Percentiles rank a stretch among this genome's conserved stretches.
Conservation (phyloP, 495 filamentous ascomycete species). For the Margaritispora aquatica region DNA sequence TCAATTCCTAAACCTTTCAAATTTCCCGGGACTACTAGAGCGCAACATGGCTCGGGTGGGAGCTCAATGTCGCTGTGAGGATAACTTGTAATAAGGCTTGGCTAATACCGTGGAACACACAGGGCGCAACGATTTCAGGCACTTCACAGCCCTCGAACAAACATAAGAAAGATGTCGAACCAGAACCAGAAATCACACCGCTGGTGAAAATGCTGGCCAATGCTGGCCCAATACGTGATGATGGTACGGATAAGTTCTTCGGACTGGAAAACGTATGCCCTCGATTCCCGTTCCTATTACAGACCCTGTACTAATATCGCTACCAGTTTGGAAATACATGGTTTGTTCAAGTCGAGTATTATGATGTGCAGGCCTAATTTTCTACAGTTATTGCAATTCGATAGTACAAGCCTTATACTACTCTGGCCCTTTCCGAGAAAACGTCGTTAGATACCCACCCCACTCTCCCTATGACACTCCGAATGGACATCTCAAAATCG, state of each 20-base stretch:
- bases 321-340: slow-evolving; percentile 92
- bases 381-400: slow-evolving; percentile 85
- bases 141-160: slow-evolving; percentile 13
- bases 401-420: slow-evolving; percentile 96
- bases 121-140: slow-evolving; percentile 21
- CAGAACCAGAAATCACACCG: slow-evolving; percentile 62
- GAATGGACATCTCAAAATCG: slow-evolving; percentile 36
- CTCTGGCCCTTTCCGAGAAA: slow-evolving; percentile 89
- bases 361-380: background rate
- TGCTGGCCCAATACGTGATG: slow-evolving; percentile 67
- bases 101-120: background rate
- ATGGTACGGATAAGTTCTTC: slow-evolving; percentile 98
- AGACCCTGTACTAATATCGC: slow-evolving; percentile 19
- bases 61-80: background rate
- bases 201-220: slow-evolving; percentile 78
- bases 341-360: slow-evolving; percentile 33
- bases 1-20: background rate
- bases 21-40: background rate
- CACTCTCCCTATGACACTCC: slow-evolving; percentile 38
- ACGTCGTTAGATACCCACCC: slow-evolving; percentile 87
- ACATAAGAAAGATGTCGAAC: slow-evolving; percentile 26
- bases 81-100: background rate
- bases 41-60: background rate
- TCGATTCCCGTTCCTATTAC: background rate
- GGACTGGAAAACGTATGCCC: slow-evolving; percentile 89